Evolutionary conservation across 345 rosid genomes (phyloP).

Genomic region (Citrus glauca): DNA sequence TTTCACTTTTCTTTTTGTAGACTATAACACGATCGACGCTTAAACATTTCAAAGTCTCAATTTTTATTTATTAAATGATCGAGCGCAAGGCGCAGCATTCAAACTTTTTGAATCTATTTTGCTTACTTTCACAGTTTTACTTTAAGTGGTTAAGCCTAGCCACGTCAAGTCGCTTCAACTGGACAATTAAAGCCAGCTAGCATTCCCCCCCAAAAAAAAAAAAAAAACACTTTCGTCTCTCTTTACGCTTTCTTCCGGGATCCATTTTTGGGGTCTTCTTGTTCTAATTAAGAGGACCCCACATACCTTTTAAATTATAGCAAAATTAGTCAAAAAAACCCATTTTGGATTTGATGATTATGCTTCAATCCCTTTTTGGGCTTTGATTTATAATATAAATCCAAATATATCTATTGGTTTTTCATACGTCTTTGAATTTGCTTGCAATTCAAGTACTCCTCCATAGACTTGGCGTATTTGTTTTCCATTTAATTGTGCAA

Average conservation of each 20-base stretch:
- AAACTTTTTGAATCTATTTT: not conserved
- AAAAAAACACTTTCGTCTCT: not conserved
- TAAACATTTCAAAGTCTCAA: not conserved
- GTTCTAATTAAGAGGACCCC: conserved; percentile 11
- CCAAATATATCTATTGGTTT: not conserved
- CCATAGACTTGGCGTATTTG: conserved; percentile 23
- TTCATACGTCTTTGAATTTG: conserved; percentile 20
- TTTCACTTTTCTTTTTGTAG: not conserved
- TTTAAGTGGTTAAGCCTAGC: not conserved
- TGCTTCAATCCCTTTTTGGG: conserved; percentile 23
- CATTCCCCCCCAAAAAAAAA: not conserved
- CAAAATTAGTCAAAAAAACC: conserved; percentile 14
- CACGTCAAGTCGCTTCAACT: conserved; percentile 6
- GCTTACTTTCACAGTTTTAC: not conserved
- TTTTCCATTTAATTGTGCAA: conserved; percentile 21
- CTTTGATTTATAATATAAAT: conserved; percentile 1
- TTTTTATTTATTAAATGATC: too few species aligned
- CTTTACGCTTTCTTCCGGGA: conserved; percentile 6
- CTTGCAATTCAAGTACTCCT: conserved; percentile 36
- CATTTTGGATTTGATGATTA: conserved; percentile 24
- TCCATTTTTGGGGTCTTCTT: conserved; percentile 12
- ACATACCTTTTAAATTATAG: not conserved
- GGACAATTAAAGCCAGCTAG: not conserved
- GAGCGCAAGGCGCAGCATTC: too few species aligned
- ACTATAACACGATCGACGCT: not conserved